These are phyloP conservation scores for Annulohypoxylon bovei DNA, from an alignment of 495 filamentous ascomycete species.

Conservation along the genomic window DNA sequence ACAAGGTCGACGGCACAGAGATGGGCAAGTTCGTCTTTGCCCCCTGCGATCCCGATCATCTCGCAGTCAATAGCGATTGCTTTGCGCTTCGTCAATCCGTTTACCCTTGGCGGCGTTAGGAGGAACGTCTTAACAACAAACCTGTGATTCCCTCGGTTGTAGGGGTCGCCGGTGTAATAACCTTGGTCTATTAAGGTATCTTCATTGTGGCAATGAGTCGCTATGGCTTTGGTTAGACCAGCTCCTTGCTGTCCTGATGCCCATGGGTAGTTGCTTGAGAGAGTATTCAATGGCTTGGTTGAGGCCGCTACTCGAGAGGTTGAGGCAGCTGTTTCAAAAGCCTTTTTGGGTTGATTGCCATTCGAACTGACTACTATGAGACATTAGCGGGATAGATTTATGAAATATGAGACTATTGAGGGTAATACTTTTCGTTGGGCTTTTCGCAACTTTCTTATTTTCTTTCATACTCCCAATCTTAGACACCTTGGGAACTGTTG, in stretches of 20 bases:
- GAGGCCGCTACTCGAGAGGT: not conserved
- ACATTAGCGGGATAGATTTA: not conserved
- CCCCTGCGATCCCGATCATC: constrained; percentile 50
- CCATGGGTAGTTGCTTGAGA: constrained; percentile 23
- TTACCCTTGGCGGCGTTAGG: not conserved
- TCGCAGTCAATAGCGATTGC: constrained; percentile 63
- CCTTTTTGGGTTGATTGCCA: not conserved
- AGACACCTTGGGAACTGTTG: not conserved
- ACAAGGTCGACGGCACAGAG: constrained; percentile 58
- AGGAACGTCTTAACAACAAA: constrained; percentile 1
- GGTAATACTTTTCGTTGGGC: constrained; percentile 10
- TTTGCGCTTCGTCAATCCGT: not conserved
- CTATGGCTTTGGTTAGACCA: not conserved
- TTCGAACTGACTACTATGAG: not conserved
- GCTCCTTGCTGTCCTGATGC: not conserved
- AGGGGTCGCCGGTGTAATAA: constrained; percentile 12
- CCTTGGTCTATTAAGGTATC: not conserved
- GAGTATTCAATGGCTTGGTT: not conserved
- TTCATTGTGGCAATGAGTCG: constrained; percentile 5
- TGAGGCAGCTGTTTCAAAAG: not conserved
- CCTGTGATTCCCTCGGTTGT: not conserved
- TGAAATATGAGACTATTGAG: not conserved
- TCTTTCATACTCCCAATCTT: not conserved
- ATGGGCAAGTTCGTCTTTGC: constrained; percentile 54
- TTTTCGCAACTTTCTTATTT: not conserved